These are phyloP conservation scores for Guyanaporus albipodus DNA, from an alignment of 768 basidiomycete genomes.

Conservation along the genomic window DNA sequence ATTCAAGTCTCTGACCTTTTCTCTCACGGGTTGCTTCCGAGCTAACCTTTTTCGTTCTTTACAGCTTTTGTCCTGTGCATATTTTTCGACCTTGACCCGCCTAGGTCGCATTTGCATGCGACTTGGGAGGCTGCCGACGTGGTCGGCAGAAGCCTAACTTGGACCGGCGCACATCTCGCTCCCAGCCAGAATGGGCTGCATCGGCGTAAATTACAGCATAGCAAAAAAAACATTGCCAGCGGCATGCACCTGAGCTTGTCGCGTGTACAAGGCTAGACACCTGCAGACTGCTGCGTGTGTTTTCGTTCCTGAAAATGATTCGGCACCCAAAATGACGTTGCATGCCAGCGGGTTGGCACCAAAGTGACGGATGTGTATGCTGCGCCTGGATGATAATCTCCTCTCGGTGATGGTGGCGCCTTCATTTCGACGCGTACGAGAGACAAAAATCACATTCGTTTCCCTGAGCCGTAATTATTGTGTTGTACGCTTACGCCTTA, in stretches of 20 bases:
- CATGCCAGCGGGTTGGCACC: not conserved
- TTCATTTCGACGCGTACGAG: constrained; percentile 15
- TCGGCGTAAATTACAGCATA: constrained; percentile 1
- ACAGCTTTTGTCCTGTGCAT: not conserved
- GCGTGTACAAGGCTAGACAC: not conserved
- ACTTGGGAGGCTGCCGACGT: not conserved
- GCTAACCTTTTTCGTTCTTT: constrained; percentile 14
- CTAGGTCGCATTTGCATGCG: constrained; percentile 4
- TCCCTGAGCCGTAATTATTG: constrained; percentile 16
- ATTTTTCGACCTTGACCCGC: no score
- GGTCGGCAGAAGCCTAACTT: not conserved
- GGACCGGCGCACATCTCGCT: not conserved
- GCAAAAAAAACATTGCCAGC: not conserved
- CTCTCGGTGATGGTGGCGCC: constrained; percentile 17
- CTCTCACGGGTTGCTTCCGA: not conserved
- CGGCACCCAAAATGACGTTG: not conserved
- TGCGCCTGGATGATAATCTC: constrained; percentile 1
- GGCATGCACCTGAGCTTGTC: constrained; percentile 1
- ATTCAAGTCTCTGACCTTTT: constrained; percentile 74
- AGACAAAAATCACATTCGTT: constrained; percentile 9
- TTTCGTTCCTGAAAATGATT: not conserved
- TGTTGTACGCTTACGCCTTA: constrained; percentile 14
- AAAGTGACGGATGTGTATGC: constrained; percentile 2
- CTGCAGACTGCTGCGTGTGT: not conserved
- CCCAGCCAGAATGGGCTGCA: not conserved